These are phyloP conservation scores for Fusarium torreyae DNA, from an alignment of 2,329 filamentous ascomycete genomes.

Conservation along the genomic window DNA sequence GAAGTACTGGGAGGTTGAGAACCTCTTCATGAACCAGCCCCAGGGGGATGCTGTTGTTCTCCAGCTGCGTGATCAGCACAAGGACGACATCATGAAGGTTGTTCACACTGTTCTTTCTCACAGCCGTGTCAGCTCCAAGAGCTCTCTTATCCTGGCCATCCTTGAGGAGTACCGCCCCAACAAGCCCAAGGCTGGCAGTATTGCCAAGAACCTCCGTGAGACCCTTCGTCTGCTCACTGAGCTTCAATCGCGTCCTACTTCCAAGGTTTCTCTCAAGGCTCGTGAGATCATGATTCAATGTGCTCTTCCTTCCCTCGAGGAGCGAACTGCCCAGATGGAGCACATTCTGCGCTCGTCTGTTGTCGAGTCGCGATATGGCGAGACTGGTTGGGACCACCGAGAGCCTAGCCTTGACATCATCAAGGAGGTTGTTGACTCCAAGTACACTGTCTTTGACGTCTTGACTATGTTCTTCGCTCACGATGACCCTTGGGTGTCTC, in stretches of 20 bases:
- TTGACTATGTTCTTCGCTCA: slow-evolving; percentile 95
- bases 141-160: slow-evolving; percentile 91
- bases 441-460: slow-evolving; percentile 98
- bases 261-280: slow-evolving; percentile 97
- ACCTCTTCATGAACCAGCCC: slow-evolving; percentile 87
- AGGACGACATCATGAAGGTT: slow-evolving; percentile 88
- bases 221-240: slow-evolving; percentile 90
- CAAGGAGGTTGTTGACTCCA: slow-evolving; percentile 98
- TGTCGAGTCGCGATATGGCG: slow-evolving; percentile 95
- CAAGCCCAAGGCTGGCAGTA: slow-evolving; percentile 89
- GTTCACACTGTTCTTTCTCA: slow-evolving; percentile 94
- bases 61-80: slow-evolving; percentile 94
- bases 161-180: slow-evolving; percentile 96
- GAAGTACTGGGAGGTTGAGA: slow-evolving; percentile 87
- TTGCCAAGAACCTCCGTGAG: slow-evolving; percentile 88
- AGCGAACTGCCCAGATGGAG: slow-evolving; percentile 97
- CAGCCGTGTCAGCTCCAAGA: slow-evolving; percentile 93
- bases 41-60: slow-evolving; percentile 96
- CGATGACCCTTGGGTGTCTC: slow-evolving; percentile 91
- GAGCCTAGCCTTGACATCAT: slow-evolving; percentile 91
- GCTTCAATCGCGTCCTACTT: slow-evolving; percentile 80
- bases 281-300: slow-evolving; percentile 98
- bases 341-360: slow-evolving; percentile 97
- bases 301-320: slow-evolving; percentile 94
- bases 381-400: slow-evolving; percentile 96